These are phyloP conservation scores for Yamadazyma triangularis DNA, from an alignment of 1,139 yeast species.

Conservation along the genomic window DNA sequence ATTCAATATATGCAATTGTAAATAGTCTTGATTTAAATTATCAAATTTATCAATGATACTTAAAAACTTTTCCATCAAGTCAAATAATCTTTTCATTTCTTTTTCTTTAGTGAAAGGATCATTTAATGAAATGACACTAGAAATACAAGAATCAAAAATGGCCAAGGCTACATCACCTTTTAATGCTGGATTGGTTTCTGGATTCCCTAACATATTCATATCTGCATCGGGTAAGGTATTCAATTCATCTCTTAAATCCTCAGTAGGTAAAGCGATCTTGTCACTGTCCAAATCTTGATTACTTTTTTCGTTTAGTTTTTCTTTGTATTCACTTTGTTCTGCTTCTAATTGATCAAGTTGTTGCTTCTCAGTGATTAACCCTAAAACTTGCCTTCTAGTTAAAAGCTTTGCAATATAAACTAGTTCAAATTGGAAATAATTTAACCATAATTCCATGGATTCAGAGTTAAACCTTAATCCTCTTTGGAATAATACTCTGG, in stretches of 20 bases:
- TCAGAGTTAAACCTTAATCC: slow-evolving; percentile 83
- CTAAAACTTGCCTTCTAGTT: slow-evolving; percentile 79
- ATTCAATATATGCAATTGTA: slow-evolving; percentile 60
- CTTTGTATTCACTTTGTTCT: slow-evolving; percentile 25
- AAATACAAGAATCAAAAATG: slow-evolving; percentile 55
- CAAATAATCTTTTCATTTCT: slow-evolving; percentile 27
- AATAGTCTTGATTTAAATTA: slow-evolving; percentile 63
- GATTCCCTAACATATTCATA: slow-evolving; percentile 78
- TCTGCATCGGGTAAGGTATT: slow-evolving; percentile 83
- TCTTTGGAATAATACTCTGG: slow-evolving; percentile 80
- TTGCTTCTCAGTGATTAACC: slow-evolving; percentile 68
- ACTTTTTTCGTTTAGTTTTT: slow-evolving; percentile 24
- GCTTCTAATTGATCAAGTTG: slow-evolving; percentile 58
- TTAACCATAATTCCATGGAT: slow-evolving; percentile 69
- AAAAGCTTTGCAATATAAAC: slow-evolving; percentile 78
- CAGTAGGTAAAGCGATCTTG: slow-evolving; percentile 49
- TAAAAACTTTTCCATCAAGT: slow-evolving; percentile 45
- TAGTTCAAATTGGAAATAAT: slow-evolving; percentile 84
- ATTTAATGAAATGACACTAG: slow-evolving; percentile 36
- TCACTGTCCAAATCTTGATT: slow-evolving; percentile 30
- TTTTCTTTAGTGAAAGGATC: slow-evolving; percentile 19
- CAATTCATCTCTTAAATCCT: slow-evolving; percentile 57
- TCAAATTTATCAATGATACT: slow-evolving; percentile 60
- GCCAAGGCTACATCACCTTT: slow-evolving; percentile 86
- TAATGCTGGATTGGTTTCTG: slow-evolving; percentile 84